Base-by-base conservation (phyloP, 306 rosid genomes). In the Pyrus communis region DNA sequence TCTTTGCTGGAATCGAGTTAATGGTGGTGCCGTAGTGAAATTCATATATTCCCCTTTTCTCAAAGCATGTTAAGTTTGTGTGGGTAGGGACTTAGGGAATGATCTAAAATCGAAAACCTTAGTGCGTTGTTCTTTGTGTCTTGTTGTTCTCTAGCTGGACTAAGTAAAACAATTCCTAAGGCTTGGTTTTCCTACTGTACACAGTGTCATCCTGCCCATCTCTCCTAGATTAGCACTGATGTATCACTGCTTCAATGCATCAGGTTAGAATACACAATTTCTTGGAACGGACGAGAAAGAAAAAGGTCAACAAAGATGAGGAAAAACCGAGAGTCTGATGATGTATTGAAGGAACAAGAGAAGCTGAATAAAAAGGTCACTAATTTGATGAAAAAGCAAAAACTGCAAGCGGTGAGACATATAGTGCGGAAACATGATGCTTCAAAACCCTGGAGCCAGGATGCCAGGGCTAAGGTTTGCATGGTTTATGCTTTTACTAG, bases 221-320 rank as follows among this genome's bases (percentile, higher is more conserved):
- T 79, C 40, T 45, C 69, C 45, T 75, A 49, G 33, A 60, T 78
- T 71, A 82, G 46, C 57, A 71, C 76, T 82, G 80, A 71, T 80
- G 49, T 66, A 49, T 68, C 69, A 45, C 66, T 66, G 66, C 57
- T 83, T 73, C 67, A 68, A 76, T 78, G 84, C 69, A 73, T 80
- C 92, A 95, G 99, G 91, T 88, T 76, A 92, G 84, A 85, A 92
- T 95, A 83, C 84, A 88, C 77, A 95, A 76, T 57, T 92, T 95
- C 80, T 79, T 95, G 86, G 92, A 89, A 79, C 88, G 78, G 79
- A 88, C 80, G 5, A 81, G 77, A 78, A 86, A 84, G 89, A 90
- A 78, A 77, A 90, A 85, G 80, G 80, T 68, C 54, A 67, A 35
- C 58, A 82, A 81, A 77, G 87, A 64, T 79, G 79, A 84, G 79